phyloP scores from a whole-genome alignment of 2,329 filamentous ascomycete species.

The Xylariaceae sp. region DNA sequence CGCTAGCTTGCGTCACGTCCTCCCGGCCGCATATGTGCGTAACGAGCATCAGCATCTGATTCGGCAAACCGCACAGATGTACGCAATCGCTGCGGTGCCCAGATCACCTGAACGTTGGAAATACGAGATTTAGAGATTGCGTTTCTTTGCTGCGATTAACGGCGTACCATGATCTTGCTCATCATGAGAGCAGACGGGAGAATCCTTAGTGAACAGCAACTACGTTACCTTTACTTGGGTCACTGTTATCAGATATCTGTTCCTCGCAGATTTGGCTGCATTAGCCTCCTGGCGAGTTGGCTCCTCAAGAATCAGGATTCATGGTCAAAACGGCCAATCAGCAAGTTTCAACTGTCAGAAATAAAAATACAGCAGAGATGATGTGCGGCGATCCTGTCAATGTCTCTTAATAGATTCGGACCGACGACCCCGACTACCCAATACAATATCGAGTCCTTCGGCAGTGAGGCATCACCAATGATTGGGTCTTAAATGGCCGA shows the following conservation, averaged over 20 bases:
- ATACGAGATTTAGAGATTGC: not conserved
- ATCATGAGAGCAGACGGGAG: too few relatives aligned
- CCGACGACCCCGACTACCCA: slow-evolving; percentile 29
- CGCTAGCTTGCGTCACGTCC: slow-evolving; percentile 1
- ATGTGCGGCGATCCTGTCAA: not conserved
- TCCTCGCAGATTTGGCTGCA: not conserved
- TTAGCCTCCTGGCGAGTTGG: not conserved
- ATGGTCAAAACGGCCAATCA: not conserved
- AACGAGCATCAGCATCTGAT: not conserved
- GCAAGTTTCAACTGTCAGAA: not conserved
- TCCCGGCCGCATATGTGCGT: not conserved
- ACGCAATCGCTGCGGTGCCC: not conserved
- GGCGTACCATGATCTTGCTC: too few relatives aligned
- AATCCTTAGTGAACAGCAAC: not conserved
- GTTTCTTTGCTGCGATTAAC: not conserved
- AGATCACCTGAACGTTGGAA: slow-evolving; percentile 3
- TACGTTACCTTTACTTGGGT: not conserved
- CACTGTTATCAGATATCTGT: not conserved
- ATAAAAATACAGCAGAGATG: not conserved
- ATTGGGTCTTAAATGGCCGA: not conserved
- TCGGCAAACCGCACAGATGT: not conserved
- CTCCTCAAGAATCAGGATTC: not conserved
- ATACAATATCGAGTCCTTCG: slow-evolving; percentile 5
- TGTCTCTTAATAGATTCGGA: slow-evolving; percentile 30
- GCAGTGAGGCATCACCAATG: not conserved